Percentiles rank a stretch among this genome's conserved stretches.
Evolutionary conservation across 164 flowering plant species (phyloP).

Genomic region (Buxus sempervirens): DNA sequence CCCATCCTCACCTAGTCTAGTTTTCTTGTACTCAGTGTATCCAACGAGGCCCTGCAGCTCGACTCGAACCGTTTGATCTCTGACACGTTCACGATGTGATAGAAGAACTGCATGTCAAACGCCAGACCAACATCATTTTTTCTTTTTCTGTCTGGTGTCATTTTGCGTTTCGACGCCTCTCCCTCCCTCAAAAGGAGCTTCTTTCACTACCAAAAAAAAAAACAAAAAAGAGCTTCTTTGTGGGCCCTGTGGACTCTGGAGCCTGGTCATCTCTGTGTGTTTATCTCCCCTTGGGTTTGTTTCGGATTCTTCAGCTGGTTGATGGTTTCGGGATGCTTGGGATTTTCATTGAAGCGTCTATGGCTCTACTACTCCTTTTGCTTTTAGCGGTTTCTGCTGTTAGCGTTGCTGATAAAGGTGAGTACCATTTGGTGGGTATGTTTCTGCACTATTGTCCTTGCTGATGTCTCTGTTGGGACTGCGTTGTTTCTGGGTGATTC

Average conservation of each 20-base stretch:
- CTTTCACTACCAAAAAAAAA: too few species aligned
- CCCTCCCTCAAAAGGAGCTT: too few species aligned
- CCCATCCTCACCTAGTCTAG: neutral
- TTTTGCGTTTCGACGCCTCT: too few species aligned
- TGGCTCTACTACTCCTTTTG: constrained; percentile 38
- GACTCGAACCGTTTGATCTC: constrained; percentile 16
- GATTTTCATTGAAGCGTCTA: constrained; percentile 10
- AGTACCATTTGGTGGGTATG: constrained; percentile 8
- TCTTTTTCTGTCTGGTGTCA: too few species aligned
- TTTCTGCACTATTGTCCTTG: neutral
- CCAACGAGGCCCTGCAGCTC: neutral
- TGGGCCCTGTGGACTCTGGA: neutral
- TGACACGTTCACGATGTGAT: constrained; percentile 2
- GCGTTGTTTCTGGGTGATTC: too few species aligned
- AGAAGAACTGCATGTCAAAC: too few species aligned
- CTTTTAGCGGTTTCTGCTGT: constrained; percentile 34
- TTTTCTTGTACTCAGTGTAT: neutral
- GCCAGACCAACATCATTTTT: too few species aligned
- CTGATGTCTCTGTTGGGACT: neutral
- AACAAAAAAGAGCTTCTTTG: neutral
- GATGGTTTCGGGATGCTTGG: constrained; percentile 1
- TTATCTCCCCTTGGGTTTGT: constrained; percentile 11
- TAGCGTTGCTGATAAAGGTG: constrained; percentile 56
- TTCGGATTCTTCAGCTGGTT: constrained; percentile 1
- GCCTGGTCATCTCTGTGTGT: neutral